Conservation (phyloP, 305 asterid genomes). For the Striga hermonthica region DNA sequence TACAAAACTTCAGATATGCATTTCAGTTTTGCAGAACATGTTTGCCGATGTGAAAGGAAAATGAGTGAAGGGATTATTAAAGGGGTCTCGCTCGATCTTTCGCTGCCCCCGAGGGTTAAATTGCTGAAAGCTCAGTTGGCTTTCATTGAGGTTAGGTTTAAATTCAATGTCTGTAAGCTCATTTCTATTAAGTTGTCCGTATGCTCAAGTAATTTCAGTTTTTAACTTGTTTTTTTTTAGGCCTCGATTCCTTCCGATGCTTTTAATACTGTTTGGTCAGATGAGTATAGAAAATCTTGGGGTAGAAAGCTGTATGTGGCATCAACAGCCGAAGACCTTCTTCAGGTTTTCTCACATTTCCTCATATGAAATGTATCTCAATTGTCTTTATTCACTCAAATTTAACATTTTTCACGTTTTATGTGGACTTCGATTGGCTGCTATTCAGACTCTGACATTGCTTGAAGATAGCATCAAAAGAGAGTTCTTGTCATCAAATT, state of each 20-base stretch:
- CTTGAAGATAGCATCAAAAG: conserved; percentile 62
- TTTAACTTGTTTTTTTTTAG: conserved; percentile 43
- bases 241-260: conserved; percentile 79
- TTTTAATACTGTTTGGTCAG: conserved; percentile 63
- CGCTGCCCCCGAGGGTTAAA: conserved; percentile 54
- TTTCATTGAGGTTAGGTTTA: conserved; percentile 62
- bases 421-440: conserved; percentile 12
- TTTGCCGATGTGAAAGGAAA: conserved; percentile 46
- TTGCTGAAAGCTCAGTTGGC: conserved; percentile 70
- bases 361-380: neutral
- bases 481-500: conserved; percentile 54
- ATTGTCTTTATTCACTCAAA: conserved; percentile 17
- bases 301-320: conserved; percentile 53
- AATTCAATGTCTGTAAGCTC: conserved; percentile 20
- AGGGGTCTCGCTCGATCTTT: conserved; percentile 33
- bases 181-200: conserved; percentile 17
- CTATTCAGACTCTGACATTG: conserved; percentile 50
- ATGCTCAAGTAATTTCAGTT: conserved; percentile 1
- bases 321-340: conserved; percentile 62
- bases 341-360: conserved; percentile 38
- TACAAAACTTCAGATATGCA: conserved; percentile 32
- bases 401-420: neutral
- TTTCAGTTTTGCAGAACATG: conserved; percentile 44
- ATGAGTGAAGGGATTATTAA: conserved; percentile 26
- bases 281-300: conserved; percentile 61